phyloP scores from a whole-genome alignment of 164 flowering plant species.

The Platanus orientalis region DNA sequence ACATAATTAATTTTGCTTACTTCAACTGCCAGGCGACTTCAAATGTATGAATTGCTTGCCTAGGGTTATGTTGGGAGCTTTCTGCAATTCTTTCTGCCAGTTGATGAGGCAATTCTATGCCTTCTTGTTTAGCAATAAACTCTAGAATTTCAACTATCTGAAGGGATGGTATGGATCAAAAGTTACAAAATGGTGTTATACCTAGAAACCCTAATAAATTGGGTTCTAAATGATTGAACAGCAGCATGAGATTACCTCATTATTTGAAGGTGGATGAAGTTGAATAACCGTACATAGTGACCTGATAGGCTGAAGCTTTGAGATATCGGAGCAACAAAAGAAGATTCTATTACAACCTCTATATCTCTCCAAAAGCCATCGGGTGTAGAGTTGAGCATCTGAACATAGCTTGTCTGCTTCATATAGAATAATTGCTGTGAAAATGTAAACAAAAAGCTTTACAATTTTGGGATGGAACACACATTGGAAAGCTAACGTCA shows the following conservation, averaged over 20 bases:
- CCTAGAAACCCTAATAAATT: no score
- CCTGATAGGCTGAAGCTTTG: conserved; percentile 46
- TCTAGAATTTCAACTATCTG: conserved; percentile 60
- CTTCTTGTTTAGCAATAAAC: conserved; percentile 46
- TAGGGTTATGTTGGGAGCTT: conserved; percentile 51
- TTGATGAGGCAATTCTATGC: no score
- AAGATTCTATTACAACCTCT: conserved; percentile 39
- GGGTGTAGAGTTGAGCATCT: conserved; percentile 50
- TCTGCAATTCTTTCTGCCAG: conserved; percentile 55
- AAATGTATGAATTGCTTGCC: conserved; percentile 77
- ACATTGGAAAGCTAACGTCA: not conserved
- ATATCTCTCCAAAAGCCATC: conserved; percentile 56
- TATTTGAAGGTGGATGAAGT: conserved; percentile 51
- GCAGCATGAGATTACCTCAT: conserved; percentile 42
- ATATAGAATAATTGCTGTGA: conserved; percentile 49
- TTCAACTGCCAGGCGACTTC: conserved; percentile 52
- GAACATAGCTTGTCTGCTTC: conserved; percentile 61
- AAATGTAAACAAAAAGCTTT: not conserved
- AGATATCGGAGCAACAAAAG: no score
- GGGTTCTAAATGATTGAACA: not conserved
- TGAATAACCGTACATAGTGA: conserved; percentile 42
- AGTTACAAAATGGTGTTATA: not conserved
- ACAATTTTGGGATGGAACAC: not conserved
- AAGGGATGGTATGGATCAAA: not conserved
- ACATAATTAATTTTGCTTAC: conserved; percentile 16